Conservation (phyloP, 306 rosid species). For the Vigna angularis region DNA sequence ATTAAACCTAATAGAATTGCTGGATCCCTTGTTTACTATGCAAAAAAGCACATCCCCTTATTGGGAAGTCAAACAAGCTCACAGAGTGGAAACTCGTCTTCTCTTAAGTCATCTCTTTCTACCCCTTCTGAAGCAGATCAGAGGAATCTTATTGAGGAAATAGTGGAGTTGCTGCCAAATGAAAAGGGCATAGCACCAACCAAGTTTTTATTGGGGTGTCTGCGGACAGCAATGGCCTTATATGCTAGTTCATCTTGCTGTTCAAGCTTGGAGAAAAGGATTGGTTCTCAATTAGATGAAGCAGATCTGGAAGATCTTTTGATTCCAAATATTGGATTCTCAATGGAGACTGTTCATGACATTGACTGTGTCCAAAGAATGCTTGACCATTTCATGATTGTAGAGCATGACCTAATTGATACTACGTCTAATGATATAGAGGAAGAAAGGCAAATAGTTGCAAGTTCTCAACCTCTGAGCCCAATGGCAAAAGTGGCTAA, state of each 20-base stretch:
- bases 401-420: conserved; percentile 56
- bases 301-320: conserved; percentile 82
- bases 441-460: conserved; percentile 65
- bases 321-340: conserved; percentile 80
- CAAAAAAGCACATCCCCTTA: conserved; percentile 69
- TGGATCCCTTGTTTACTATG: conserved; percentile 76
- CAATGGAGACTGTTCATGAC: conserved; percentile 86
- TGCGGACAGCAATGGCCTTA: conserved; percentile 74
- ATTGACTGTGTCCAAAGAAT: conserved; percentile 87
- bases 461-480: conserved; percentile 51
- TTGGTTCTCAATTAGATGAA: conserved; percentile 79
- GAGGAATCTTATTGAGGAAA: conserved; percentile 77
- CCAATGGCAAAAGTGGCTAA: conserved; percentile 79
- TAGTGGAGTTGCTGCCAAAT: conserved; percentile 70
- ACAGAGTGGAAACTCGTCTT: conserved; percentile 50
- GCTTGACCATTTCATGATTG: conserved; percentile 80
- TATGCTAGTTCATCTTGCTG: conserved; percentile 65
- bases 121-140: conserved; percentile 66
- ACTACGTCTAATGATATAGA: conserved; percentile 52
- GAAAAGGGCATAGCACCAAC: conserved; percentile 67
- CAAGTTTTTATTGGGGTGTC: conserved; percentile 68
- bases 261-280: conserved; percentile 66
- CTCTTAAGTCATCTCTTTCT: conserved; percentile 49
- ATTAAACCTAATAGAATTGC: conserved; percentile 67
- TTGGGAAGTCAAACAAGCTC: conserved; percentile 64